Evolutionary conservation across 1,139 yeast species (phyloP).

Genomic region (Geotrichum restrictum): DNA sequence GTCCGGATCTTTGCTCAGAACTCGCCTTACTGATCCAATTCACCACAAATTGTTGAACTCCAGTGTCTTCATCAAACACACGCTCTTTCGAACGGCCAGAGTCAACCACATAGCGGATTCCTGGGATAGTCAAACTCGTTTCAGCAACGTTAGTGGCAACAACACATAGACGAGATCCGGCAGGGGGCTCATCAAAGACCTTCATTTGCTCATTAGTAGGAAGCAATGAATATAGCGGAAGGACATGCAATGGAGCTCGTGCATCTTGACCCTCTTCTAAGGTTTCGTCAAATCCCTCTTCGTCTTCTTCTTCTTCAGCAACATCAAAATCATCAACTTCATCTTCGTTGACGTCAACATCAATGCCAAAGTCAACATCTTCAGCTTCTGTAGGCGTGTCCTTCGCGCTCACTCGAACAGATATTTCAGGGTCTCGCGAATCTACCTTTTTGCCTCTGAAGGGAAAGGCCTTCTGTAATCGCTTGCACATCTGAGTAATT

Average conservation of each 20-base stretch:
- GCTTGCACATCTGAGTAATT: conserved; percentile 70
- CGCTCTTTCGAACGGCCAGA: conserved; percentile 93
- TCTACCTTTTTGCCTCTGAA: conserved; percentile 39
- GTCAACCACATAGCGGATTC: conserved; percentile 90
- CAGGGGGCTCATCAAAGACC: conserved; percentile 82
- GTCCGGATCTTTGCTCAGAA: conserved; percentile 92
- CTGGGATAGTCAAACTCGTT: conserved; percentile 94
- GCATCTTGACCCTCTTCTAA: conserved; percentile 72
- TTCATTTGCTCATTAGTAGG: conserved; percentile 95
- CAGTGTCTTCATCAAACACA: conserved; percentile 73
- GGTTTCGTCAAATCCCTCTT: conserved; percentile 88
- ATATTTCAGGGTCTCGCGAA: conserved; percentile 39
- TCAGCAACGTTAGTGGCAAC: conserved; percentile 98
- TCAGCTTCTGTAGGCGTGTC: conserved; percentile 76
- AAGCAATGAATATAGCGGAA: conserved; percentile 85
- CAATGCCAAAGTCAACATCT: conserved; percentile 73
- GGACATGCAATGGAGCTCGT: conserved; percentile 77
- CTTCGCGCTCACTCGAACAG: conserved; percentile 55
- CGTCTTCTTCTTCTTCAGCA: conserved; percentile 56
- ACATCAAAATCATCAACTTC: conserved; percentile 46
- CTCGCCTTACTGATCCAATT: conserved; percentile 95
- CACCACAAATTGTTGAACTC: conserved; percentile 88
- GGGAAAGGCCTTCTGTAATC: conserved; percentile 66
- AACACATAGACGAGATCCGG: conserved; percentile 80
- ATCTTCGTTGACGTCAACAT: conserved; percentile 40